These are phyloP conservation scores for Stemphylium vesicarium DNA, from an alignment of 2,329 filamentous ascomycete genomes.

Conservation along the genomic window DNA sequence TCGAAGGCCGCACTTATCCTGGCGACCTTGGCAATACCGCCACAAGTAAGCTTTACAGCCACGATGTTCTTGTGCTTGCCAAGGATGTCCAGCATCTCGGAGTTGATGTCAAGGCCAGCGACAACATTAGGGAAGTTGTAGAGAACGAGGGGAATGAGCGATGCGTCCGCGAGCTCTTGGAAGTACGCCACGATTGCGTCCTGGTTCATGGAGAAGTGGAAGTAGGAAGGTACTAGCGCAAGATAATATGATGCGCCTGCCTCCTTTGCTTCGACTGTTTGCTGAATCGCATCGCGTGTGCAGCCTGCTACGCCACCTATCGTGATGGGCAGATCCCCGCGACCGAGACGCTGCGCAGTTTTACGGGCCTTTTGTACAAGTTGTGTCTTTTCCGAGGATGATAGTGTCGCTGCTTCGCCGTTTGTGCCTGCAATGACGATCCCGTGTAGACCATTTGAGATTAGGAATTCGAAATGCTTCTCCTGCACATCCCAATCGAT, in stretches of 20 bases:
- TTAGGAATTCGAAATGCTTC: slow-evolving; percentile 61
- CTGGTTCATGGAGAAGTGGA: slow-evolving; percentile 50
- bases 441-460: slow-evolving; percentile 61
- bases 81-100: slow-evolving; percentile 46
- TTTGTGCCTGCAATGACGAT: slow-evolving; percentile 55
- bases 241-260: slow-evolving; percentile 50
- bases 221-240: slow-evolving; percentile 50
- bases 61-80: slow-evolving; percentile 47
- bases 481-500: slow-evolving; percentile 64
- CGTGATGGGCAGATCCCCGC: slow-evolving; percentile 49
- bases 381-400: slow-evolving; percentile 48
- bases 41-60: slow-evolving; percentile 49
- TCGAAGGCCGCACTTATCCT: slow-evolving; percentile 48
- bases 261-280: slow-evolving; percentile 47
- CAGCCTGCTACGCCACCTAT: slow-evolving; percentile 50
- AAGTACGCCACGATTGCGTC: slow-evolving; percentile 47
- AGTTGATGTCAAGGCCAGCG: slow-evolving; percentile 54
- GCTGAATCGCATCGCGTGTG: slow-evolving; percentile 52
- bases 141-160: slow-evolving; percentile 53
- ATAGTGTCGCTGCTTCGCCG: slow-evolving; percentile 54
- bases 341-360: slow-evolving; percentile 43
- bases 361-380: slow-evolving; percentile 50
- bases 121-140: slow-evolving; percentile 58
- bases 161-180: slow-evolving; percentile 46
- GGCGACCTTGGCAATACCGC: slow-evolving; percentile 52